Percentiles rank a stretch among this genome's conserved stretches.
Conservation (phyloP, 257 asterid genomes). For the Ilex aquifolium region DNA sequence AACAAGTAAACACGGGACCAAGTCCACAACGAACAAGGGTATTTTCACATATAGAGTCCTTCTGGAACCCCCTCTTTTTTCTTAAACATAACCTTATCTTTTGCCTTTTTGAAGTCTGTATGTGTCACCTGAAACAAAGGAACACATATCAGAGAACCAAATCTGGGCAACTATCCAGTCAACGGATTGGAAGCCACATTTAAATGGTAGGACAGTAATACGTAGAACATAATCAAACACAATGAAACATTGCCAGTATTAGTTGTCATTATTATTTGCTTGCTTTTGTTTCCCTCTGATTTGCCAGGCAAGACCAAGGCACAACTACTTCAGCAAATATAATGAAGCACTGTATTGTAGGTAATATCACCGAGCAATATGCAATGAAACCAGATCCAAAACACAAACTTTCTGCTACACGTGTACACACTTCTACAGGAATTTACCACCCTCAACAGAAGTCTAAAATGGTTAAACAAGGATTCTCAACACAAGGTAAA, state of each 20-base stretch:
- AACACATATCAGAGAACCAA: constrained; percentile 7
- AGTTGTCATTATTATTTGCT: not conserved
- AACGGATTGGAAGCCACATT: not conserved
- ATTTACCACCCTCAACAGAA: no score
- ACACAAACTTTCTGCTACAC: no score
- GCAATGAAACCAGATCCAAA: no score
- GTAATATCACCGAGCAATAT: no score
- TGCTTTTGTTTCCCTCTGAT: not conserved
- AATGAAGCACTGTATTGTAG: no score
- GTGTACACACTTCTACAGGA: no score
- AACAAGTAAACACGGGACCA: no score
- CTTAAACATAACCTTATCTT: constrained; percentile 58
- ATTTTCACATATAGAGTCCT: constrained; percentile 43
- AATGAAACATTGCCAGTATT: not conserved
- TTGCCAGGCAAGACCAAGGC: not conserved
- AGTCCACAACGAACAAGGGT: no score
- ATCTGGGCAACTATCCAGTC: not conserved
- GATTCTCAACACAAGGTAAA: no score
- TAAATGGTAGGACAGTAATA: not conserved
- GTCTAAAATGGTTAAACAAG: no score
- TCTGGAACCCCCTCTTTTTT: constrained; percentile 61
- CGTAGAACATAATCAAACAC: not conserved
- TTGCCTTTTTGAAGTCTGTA: constrained; percentile 51
- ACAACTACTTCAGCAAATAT: no score
- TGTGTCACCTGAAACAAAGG: constrained; percentile 36